A percentile compares a stretch with the other conserved stretches of the same genome.
phyloP scores from a whole-genome alignment of 768 basidiomycete genomes.

The Daedaleopsis nitida region DNA sequence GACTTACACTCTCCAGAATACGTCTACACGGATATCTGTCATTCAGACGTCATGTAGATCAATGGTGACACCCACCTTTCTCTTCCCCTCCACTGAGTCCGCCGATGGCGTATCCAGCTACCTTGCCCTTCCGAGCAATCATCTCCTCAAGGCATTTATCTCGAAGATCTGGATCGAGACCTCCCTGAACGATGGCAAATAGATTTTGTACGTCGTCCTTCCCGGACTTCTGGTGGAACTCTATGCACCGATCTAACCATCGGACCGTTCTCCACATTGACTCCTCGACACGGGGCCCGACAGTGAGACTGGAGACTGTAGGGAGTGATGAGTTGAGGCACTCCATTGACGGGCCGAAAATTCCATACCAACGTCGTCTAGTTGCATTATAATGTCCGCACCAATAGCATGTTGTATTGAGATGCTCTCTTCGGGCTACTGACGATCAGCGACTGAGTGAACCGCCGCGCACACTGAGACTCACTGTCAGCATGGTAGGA shows the following conservation, averaged over 20 bases:
- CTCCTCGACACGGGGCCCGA: slow-evolving; percentile 80
- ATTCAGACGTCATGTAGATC: neutral
- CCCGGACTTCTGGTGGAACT: slow-evolving; percentile 69
- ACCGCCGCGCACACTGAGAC: slow-evolving; percentile 21
- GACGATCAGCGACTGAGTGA: neutral
- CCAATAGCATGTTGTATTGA: slow-evolving; percentile 89
- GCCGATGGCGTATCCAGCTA: slow-evolving; percentile 91
- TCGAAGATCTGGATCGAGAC: slow-evolving; percentile 69
- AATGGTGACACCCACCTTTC: slow-evolving; percentile 57
- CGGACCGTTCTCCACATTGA: slow-evolving; percentile 87
- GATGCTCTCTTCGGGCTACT: slow-evolving; percentile 88
- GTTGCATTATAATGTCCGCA: slow-evolving; percentile 93
- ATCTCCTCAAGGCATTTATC: slow-evolving; percentile 81
- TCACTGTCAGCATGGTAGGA: slow-evolving; percentile 84
- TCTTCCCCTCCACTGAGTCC: slow-evolving; percentile 91
- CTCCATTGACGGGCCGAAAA: slow-evolving; percentile 6
- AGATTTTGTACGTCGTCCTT: slow-evolving; percentile 72
- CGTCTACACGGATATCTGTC: slow-evolving; percentile 44
- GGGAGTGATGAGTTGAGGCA: neutral
- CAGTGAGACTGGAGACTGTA: slow-evolving; percentile 76
- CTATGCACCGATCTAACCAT: slow-evolving; percentile 90
- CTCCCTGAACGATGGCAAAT: slow-evolving; percentile 92
- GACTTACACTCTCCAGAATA: slow-evolving; percentile 83
- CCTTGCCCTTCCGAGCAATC: slow-evolving; percentile 69
- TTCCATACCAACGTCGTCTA: slow-evolving; percentile 83